Evolutionary conservation across 2,329 filamentous ascomycete species (phyloP).

Genomic region (Incumbomyces lentus): DNA sequence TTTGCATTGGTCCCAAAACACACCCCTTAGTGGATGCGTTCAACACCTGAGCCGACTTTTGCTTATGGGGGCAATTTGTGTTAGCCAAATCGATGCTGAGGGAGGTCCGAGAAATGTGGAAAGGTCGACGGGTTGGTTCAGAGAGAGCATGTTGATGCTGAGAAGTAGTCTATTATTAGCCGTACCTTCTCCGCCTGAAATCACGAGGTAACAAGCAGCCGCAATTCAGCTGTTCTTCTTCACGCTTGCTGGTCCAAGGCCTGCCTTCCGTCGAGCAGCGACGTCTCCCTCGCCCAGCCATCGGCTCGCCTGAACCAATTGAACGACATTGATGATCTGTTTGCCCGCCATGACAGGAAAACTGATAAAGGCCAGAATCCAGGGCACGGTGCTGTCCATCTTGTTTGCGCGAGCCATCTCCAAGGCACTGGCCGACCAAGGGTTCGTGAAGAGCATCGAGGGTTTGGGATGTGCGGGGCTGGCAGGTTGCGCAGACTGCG

Average conservation of each 20-base stretch:
- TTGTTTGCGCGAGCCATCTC: conserved; percentile 93
- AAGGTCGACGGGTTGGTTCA: no score
- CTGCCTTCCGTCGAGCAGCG: conserved; percentile 46
- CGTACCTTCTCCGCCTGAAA: no score
- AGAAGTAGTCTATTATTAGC: background rate
- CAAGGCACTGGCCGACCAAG: conserved; percentile 83
- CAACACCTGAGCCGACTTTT: no score
- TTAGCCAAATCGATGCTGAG: no score
- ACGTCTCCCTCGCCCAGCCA: conserved; percentile 91
- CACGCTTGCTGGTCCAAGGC: conserved; percentile 24
- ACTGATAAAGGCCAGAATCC: conserved; percentile 71
- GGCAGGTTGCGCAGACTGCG: conserved; percentile 48
- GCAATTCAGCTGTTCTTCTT: conserved; percentile 3
- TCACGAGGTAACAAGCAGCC: no score
- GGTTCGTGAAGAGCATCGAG: conserved; percentile 69
- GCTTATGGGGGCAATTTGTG: no score
- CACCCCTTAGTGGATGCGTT: no score
- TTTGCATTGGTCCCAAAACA: no score
- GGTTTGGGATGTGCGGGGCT: conserved; percentile 59
- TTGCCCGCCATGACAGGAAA: conserved; percentile 83
- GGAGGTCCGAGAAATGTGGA: no score
- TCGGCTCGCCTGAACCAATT: conserved; percentile 83
- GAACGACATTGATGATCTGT: conserved; percentile 87
- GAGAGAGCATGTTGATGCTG: no score
- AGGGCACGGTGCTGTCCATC: conserved; percentile 64